phyloP scores from a whole-genome alignment of 345 rosid genomes.

The Physaria fendleri region DNA sequence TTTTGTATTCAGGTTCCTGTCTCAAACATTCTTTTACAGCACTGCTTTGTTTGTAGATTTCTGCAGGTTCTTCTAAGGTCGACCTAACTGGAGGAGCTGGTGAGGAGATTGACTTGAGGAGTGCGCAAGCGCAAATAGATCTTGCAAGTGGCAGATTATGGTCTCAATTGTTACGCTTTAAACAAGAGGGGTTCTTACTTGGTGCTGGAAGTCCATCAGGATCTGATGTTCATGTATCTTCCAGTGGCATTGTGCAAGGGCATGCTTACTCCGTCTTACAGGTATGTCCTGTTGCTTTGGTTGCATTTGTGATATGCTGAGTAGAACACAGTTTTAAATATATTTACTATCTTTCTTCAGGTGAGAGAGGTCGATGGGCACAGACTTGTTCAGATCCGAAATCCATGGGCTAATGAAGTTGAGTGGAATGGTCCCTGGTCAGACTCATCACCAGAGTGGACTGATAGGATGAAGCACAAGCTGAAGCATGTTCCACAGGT shows the following conservation, averaged over 20 bases:
- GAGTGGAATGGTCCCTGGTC: conserved; percentile 99
- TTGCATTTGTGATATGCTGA: background rate
- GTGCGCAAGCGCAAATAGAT: conserved; percentile 98
- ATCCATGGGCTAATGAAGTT: conserved; percentile 99
- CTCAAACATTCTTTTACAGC: conserved; percentile 4
- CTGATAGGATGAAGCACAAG: conserved; percentile 95
- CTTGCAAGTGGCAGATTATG: conserved; percentile 99
- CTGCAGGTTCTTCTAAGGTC: conserved; percentile 32
- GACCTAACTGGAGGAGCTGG: conserved; percentile 99
- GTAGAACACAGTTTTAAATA: background rate
- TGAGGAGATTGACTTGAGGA: conserved; percentile 99
- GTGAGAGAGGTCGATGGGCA: conserved; percentile 98
- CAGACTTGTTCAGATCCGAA: conserved; percentile 96
- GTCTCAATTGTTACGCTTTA: conserved; percentile 96
- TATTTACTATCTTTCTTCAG: conserved; percentile 31
- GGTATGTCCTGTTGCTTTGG: conserved; percentile 37
- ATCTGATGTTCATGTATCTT: conserved; percentile 96
- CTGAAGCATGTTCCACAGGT: conserved; percentile 93
- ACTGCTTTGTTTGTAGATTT: conserved; percentile 8
- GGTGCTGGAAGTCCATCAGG: conserved; percentile 99
- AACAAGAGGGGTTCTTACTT: conserved; percentile 96
- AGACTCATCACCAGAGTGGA: conserved; percentile 94
- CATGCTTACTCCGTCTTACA: conserved; percentile 97
- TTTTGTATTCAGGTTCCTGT: conserved; percentile 92
- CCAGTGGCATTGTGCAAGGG: conserved; percentile 99